Conservation (phyloP, 306 rosid species). For the Fragaria ananassa region DNA sequence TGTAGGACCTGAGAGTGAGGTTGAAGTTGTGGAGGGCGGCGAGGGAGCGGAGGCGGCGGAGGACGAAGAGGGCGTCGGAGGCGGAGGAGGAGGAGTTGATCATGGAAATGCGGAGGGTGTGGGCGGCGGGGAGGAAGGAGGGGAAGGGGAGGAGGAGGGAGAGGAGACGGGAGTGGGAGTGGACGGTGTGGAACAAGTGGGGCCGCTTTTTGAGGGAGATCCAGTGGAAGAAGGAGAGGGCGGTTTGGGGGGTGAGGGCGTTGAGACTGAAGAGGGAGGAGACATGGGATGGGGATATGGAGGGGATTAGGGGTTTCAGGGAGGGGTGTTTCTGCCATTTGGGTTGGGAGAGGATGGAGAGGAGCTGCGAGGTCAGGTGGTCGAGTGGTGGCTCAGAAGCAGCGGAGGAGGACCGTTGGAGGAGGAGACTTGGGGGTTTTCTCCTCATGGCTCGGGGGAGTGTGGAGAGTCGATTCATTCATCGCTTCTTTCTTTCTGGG, state of each 20-base stretch:
- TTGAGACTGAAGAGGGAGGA: conserved; percentile 49
- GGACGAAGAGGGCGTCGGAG: conserved; percentile 35
- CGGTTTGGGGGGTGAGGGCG: conserved; percentile 48
- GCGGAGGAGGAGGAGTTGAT: conserved; percentile 41
- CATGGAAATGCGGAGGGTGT: conserved; percentile 60
- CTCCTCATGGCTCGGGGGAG: too few relatives aligned
- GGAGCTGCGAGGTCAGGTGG: conserved; percentile 34
- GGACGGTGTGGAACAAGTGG: conserved; percentile 43
- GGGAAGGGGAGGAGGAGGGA: conserved; percentile 48
- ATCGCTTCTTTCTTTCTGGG: too few relatives aligned
- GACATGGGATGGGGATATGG: conserved; percentile 47
- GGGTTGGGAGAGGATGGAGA: conserved; percentile 47
- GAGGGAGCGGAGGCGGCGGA: conserved; percentile 23
- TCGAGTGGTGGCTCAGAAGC: neutral
- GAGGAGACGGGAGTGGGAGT: conserved; percentile 43
- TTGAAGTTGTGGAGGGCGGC: conserved; percentile 23
- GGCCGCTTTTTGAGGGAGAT: conserved; percentile 29
- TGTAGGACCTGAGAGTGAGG: conserved; percentile 64
- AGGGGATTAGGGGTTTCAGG: conserved; percentile 39
- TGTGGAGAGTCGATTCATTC: too few relatives aligned
- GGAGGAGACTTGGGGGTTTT: neutral
- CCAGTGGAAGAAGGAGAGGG: conserved; percentile 66
- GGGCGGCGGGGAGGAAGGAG: conserved; percentile 40
- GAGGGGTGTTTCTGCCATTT: conserved; percentile 60
- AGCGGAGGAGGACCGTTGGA: neutral